phyloP scores from a whole-genome alignment of 305 asterid species.

The Plantago lanceolata region DNA sequence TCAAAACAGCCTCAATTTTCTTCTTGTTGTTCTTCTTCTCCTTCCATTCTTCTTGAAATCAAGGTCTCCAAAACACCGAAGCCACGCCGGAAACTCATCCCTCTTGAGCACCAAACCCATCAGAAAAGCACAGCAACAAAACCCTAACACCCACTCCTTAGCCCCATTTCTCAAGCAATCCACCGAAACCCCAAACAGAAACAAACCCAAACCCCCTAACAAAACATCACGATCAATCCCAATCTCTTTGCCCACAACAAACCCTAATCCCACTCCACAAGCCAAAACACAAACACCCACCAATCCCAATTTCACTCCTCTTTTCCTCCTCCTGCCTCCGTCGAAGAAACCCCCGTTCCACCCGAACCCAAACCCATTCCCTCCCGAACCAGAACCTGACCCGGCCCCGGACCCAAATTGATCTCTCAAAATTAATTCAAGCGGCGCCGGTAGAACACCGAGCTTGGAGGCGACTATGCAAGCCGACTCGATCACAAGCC shows the following conservation, averaged over 20 bases:
- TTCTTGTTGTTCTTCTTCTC: constrained; percentile 34
- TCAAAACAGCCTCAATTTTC: constrained; percentile 34
- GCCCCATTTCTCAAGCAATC: constrained; percentile 55
- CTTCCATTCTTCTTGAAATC: constrained; percentile 33
- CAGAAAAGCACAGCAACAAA: constrained; percentile 63
- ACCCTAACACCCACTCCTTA: constrained; percentile 61
- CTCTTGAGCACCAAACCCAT: constrained; percentile 43
- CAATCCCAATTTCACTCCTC: constrained; percentile 30
- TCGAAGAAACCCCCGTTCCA: constrained; percentile 43
- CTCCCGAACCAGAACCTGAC: constrained; percentile 27
- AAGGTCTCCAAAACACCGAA: constrained; percentile 27
- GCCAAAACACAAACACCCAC: constrained; percentile 24
- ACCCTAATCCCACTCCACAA: constrained; percentile 43
- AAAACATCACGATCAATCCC: constrained; percentile 33
- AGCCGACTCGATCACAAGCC: constrained; percentile 53
- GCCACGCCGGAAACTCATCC: constrained; percentile 35
- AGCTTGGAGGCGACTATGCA: constrained; percentile 56
- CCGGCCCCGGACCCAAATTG: constrained; percentile 51
- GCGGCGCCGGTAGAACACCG: constrained; percentile 62
- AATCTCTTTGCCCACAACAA: constrained; percentile 41
- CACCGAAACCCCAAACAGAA: constrained; percentile 50
- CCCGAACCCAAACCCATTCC: constrained; percentile 48
- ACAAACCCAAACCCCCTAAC: constrained; percentile 41
- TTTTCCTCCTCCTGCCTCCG: constrained; percentile 48
- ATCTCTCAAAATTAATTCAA: constrained; percentile 49